These are phyloP conservation scores for Candida sakaeoensis DNA, from an alignment of 805 yeast genomes.

Conservation along the genomic window DNA sequence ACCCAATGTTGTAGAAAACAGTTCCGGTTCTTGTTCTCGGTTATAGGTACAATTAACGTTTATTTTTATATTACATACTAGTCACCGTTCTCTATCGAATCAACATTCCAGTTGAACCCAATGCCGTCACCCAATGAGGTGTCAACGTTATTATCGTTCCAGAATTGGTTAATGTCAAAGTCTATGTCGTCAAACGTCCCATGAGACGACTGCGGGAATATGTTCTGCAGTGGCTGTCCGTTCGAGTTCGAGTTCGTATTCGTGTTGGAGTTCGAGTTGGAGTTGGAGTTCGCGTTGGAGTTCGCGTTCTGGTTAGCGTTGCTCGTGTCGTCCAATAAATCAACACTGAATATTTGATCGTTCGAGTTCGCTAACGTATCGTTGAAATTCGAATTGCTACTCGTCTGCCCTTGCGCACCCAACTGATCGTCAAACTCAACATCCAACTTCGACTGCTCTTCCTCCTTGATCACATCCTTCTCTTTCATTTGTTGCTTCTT, in stretches of 20 bases:
- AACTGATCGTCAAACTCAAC: slow-evolving; percentile 13
- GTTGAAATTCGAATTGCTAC: slow-evolving; percentile 22
- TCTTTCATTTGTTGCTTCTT: slow-evolving; percentile 20
- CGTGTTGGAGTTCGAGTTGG: too few relatives aligned
- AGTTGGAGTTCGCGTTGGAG: too few relatives aligned
- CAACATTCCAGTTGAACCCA: slow-evolving; percentile 39
- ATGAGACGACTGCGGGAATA: slow-evolving; percentile 12
- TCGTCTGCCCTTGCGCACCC: slow-evolving; percentile 7
- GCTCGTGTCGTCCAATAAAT: slow-evolving; percentile 21
- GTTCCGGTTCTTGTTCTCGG: too few relatives aligned
- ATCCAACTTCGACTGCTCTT: slow-evolving; percentile 9
- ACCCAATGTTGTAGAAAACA: slow-evolving; percentile 27
- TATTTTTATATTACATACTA: slow-evolving; percentile 1
- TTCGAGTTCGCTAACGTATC: slow-evolving; percentile 5
- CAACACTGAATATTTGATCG: slow-evolving; percentile 35
- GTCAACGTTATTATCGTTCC: slow-evolving; percentile 26
- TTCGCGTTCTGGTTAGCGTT: too few relatives aligned
- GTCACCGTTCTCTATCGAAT: slow-evolving; percentile 23
- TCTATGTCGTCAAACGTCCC: slow-evolving; percentile 41
- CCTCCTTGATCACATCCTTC: slow-evolving; percentile 27
- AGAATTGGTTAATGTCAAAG: slow-evolving; percentile 40
- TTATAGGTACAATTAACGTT: neutral
- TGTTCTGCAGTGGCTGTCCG: neutral
- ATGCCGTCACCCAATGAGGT: slow-evolving; percentile 30
- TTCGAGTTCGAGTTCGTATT: too few relatives aligned